Conservation (phyloP, 139 green algal species). For the Chlorella sp. region DNA sequence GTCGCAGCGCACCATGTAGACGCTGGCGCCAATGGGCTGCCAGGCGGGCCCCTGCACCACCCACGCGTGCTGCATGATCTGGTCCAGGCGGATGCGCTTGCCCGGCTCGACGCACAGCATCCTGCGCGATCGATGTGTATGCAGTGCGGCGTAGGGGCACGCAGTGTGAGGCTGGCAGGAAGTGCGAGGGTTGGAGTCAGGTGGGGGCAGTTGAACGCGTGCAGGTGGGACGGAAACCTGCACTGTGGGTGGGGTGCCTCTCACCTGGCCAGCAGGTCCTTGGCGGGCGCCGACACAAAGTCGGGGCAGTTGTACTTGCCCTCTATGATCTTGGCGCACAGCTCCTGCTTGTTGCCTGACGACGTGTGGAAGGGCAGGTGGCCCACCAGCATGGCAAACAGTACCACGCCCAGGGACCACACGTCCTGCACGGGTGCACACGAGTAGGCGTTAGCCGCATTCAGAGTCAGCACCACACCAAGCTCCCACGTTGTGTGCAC, state of each 20-base stretch:
- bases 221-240: too few relatives aligned
- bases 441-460: too few relatives aligned
- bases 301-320: conserved; percentile 25
- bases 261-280: conserved; percentile 16
- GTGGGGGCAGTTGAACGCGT: too few relatives aligned
- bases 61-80: conserved; percentile 38
- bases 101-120: neutral
- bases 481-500: too few relatives aligned
- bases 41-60: conserved; percentile 18
- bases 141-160: too few relatives aligned
- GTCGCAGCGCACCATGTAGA: conserved; percentile 24
- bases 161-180: too few relatives aligned
- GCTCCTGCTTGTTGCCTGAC: conserved; percentile 60
- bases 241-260: too few relatives aligned
- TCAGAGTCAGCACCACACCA: too few relatives aligned
- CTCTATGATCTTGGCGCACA: conserved; percentile 71
- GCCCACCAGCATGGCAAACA: conserved; percentile 77
- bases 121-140: neutral
- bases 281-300: conserved; percentile 4
- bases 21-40: conserved; percentile 16
- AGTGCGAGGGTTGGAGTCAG: too few relatives aligned
- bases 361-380: conserved; percentile 77
- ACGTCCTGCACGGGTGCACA: conserved; percentile 59
- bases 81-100: conserved; percentile 43
- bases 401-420: conserved; percentile 77